Base-by-base conservation (phyloP, 345 rosid genomes). In the Aethionema arabicum region DNA sequence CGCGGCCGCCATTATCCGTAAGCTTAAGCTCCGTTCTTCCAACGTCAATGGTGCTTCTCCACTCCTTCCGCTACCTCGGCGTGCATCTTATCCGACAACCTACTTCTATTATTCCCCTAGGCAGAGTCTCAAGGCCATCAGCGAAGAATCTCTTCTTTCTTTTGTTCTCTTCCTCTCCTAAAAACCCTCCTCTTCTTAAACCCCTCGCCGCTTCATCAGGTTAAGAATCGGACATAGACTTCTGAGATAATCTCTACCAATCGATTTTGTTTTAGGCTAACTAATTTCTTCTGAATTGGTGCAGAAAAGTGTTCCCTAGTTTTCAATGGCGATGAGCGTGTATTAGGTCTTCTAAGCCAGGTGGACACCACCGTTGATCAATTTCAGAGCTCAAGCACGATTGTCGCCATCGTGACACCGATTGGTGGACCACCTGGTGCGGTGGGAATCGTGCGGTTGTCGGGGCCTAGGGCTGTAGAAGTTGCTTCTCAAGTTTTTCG, bases 371-470 rank as follows among this genome's bases (percentile, higher is more conserved):
- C 52, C 40, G 53, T 10, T 9, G 80, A 73, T 11, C 38, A 49
- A 59, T 36, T 63, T 50, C 80, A 53, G 48, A 65, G 65, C 59
- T 72, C 80, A 21, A 61, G 80, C 53, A 88, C 96, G 0, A 86
- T 86, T 61, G 95, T 82, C 0, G 95, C 98, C 15, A 86, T 88
- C 39, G 90, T 88, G 43, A 91, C 96, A 7, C 83, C 95, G 11
- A 7, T 88, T 7, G 96, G 96, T 6, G 96, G 95, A 1, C 86
- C 91, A 31, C 85, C 91, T 56, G 90, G 83, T 6, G 89, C 96
- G 0, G 92, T 91, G 11, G 95, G 98, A 40, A 86, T 86, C 39
- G 85, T 86, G 21, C 74, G 92, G 8, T 67, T 86, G 64, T 91
- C 95, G 4, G 96, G 96, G 2, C 82, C 87, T 29, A 72, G 78